Evolutionary conservation across 163 green algal species (phyloP).

Genomic region (Picocystis sp.): DNA sequence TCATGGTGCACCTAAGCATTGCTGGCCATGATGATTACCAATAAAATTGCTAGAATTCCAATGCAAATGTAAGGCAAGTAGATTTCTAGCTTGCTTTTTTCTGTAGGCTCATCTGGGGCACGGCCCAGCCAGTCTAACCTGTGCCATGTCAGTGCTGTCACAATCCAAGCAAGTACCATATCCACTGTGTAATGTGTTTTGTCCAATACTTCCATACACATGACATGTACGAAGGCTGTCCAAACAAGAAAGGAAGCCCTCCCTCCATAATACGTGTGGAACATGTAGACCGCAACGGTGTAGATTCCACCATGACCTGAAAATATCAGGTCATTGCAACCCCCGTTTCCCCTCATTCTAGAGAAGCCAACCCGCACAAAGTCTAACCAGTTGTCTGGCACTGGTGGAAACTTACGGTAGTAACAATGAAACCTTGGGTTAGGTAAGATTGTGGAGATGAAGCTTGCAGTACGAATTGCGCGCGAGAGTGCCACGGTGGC

Average conservation of each 20-base stretch:
- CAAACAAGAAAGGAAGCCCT: too few species aligned
- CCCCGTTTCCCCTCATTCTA: slow-evolving; percentile 34
- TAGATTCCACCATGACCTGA: slow-evolving; percentile 46
- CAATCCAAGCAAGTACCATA: slow-evolving; percentile 52
- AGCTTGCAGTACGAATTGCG: slow-evolving; percentile 31
- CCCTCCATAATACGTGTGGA: slow-evolving; percentile 34
- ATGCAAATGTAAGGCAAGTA: too few species aligned
- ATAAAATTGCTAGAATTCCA: too few species aligned
- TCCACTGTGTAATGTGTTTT: slow-evolving; percentile 45
- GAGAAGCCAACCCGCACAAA: slow-evolving; percentile 31
- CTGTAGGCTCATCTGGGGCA: too few species aligned
- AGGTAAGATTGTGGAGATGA: slow-evolving; percentile 54
- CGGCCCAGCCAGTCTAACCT: slow-evolving; percentile 24
- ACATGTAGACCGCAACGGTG: slow-evolving; percentile 26
- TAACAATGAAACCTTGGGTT: slow-evolving; percentile 48
- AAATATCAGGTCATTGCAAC: slow-evolving; percentile 52
- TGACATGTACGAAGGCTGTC: slow-evolving; percentile 17
- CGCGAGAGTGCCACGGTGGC: slow-evolving; percentile 35
- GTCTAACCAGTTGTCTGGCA: slow-evolving; percentile 21
- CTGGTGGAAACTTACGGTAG: slow-evolving; percentile 33
- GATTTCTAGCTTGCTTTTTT: too few species aligned
- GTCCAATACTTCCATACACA: slow-evolving; percentile 19
- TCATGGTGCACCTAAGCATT: too few species aligned
- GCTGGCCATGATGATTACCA: too few species aligned
- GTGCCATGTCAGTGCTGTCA: slow-evolving; percentile 43